phyloP scores from a whole-genome alignment of 495 filamentous ascomycete genomes.

The Cercophora sp. region DNA sequence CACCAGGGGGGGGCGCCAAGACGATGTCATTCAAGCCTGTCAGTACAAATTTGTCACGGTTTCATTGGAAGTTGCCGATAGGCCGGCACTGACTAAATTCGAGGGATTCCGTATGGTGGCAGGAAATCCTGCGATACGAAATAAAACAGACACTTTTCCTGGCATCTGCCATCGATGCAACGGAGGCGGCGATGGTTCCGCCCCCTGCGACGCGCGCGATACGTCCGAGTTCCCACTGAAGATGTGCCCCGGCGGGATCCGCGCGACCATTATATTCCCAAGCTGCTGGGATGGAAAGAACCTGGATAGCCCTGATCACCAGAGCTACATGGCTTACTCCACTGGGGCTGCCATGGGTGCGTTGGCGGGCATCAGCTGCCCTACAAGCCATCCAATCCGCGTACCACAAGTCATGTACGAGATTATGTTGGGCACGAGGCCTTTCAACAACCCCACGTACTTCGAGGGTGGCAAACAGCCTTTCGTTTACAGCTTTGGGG shows the following conservation, averaged over 20 bases:
- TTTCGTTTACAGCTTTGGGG: slow-evolving; percentile 34
- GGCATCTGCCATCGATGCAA: slow-evolving; percentile 25
- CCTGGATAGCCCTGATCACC: slow-evolving; percentile 31
- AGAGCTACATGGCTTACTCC: slow-evolving; percentile 37
- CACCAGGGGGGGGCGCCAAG: too few species aligned
- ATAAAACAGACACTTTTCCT: slow-evolving; percentile 22
- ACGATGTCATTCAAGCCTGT: slow-evolving; percentile 38
- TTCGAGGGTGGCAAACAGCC: slow-evolving; percentile 42
- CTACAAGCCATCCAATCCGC: slow-evolving; percentile 28
- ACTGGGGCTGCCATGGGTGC: slow-evolving; percentile 27
- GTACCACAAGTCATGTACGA: slow-evolving; percentile 40
- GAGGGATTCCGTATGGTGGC: slow-evolving; percentile 65
- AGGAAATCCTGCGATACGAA: slow-evolving; percentile 48
- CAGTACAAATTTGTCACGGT: not conserved
- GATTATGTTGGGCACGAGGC: slow-evolving; percentile 40
- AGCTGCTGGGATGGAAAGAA: slow-evolving; percentile 27
- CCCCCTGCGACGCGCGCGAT: slow-evolving; percentile 20
- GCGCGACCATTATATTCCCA: slow-evolving; percentile 28
- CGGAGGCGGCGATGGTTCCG: slow-evolving; percentile 1
- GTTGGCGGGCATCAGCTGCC: slow-evolving; percentile 24
- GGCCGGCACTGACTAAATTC: not conserved
- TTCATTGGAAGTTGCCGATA: too few species aligned
- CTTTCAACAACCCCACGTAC: slow-evolving; percentile 33
- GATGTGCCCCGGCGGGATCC: slow-evolving; percentile 30
- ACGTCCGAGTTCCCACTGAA: slow-evolving; percentile 24